These are phyloP conservation scores for Blastobotrys elegans DNA, from an alignment of 1,139 yeast genomes.

Conservation along the genomic window DNA sequence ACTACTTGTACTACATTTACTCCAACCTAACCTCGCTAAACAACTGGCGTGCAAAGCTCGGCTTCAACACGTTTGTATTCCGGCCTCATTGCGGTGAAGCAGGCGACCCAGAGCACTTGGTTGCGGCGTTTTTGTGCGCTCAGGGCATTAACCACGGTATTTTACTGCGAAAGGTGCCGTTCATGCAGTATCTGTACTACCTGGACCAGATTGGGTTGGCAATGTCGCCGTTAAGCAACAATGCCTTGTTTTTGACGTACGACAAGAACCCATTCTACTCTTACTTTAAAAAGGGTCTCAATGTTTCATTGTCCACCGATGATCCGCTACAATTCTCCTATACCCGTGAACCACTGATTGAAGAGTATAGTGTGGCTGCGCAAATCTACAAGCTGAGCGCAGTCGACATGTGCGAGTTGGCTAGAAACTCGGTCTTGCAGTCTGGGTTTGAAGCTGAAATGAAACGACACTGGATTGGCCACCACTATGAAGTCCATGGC, in stretches of 20 bases:
- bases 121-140: constrained; percentile 81
- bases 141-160: constrained; percentile 97
- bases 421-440: constrained; percentile 77
- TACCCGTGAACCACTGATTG: constrained; percentile 96
- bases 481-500: constrained; percentile 55
- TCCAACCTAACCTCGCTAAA: constrained; percentile 84
- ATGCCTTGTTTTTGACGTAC: constrained; percentile 89
- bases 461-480: constrained; percentile 91
- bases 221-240: constrained; percentile 97
- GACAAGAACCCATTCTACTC: constrained; percentile 90
- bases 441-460: constrained; percentile 86
- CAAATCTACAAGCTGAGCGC: constrained; percentile 90
- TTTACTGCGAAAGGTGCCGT: constrained; percentile 84
- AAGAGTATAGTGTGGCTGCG: constrained; percentile 96
- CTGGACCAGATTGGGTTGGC: constrained; percentile 95
- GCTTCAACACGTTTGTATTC: constrained; percentile 81
- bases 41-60: constrained; percentile 67
- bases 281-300: constrained; percentile 87
- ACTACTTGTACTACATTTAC: constrained; percentile 82
- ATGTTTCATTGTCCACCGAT: constrained; percentile 87
- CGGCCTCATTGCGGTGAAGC: constrained; percentile 99
- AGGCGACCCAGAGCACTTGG: constrained; percentile 96
- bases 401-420: constrained; percentile 94
- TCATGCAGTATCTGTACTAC: constrained; percentile 86
- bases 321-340: constrained; percentile 94